A percentile compares a stretch with the other conserved stretches of the same genome.
phyloP scores from a whole-genome alignment of 2,329 filamentous ascomycete genomes.

The Botryotinia narcissicola region DNA sequence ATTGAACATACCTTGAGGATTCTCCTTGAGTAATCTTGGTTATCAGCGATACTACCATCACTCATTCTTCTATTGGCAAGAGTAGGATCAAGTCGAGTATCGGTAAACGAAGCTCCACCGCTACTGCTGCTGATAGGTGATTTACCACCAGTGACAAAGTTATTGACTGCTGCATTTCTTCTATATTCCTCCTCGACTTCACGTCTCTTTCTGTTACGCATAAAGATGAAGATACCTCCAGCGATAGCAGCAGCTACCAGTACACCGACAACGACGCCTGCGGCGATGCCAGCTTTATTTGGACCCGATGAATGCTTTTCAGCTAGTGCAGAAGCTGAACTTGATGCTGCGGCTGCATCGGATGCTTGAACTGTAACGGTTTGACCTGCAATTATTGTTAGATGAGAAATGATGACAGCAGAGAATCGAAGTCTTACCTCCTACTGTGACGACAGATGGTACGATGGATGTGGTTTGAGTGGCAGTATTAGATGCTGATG shows the following conservation, averaged over 20 bases:
- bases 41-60: conserved; percentile 94
- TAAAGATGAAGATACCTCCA: conserved; percentile 69
- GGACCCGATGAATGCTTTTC: conserved; percentile 20
- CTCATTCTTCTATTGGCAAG: conserved; percentile 80
- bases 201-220: conserved; percentile 72
- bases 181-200: conserved; percentile 82
- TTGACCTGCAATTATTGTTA: conserved; percentile 23
- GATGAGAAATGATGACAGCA: neutral
- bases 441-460: conserved; percentile 35
- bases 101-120: conserved; percentile 61
- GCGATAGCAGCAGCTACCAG: conserved; percentile 63
- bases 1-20: conserved; percentile 77
- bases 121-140: conserved; percentile 59
- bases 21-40: conserved; percentile 92
- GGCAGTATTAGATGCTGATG: conserved; percentile 16
- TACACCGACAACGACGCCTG: conserved; percentile 82
- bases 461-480: conserved; percentile 27
- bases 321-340: conserved; percentile 11
- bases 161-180: conserved; percentile 74
- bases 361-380: conserved; percentile 36
- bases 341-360: conserved; percentile 19
- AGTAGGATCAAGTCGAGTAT: conserved; percentile 80
- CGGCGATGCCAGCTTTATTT: conserved; percentile 74
- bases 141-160: conserved; percentile 66
- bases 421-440: conserved; percentile 5